A percentile compares a stretch with the other conserved stretches of the same genome.
Conservation (phyloP, 148 eudicot species). For the Rhododendron mucronatum region DNA sequence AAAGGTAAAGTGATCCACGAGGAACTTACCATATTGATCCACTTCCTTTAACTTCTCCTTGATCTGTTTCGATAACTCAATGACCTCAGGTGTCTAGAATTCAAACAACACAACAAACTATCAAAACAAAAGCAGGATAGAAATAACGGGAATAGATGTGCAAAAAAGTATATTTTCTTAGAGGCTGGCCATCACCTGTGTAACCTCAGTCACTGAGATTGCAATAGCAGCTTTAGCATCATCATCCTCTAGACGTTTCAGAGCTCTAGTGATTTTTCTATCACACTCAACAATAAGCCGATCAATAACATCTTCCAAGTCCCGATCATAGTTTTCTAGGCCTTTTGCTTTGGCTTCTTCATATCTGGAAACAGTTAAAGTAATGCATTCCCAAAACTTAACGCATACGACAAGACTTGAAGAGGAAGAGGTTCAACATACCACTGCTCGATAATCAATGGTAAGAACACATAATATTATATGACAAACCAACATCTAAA, state of each 20-base stretch:
- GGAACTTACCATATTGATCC: slow-evolving; percentile 60
- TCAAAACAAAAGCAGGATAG: neutral
- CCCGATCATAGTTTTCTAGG: slow-evolving; percentile 70
- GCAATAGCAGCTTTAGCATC: slow-evolving; percentile 99
- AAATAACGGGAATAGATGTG: neutral
- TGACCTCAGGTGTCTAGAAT: slow-evolving; percentile 64
- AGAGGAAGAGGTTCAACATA: neutral
- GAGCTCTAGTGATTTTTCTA: slow-evolving; percentile 83
- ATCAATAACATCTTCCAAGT: slow-evolving; percentile 91
- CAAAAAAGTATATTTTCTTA: neutral
- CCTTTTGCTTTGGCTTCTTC: slow-evolving; percentile 84
- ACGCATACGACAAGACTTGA: neutral
- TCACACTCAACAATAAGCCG: slow-evolving; percentile 94
- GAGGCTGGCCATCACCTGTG: slow-evolving; percentile 45
- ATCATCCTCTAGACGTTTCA: slow-evolving; percentile 89
- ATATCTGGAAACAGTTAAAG: slow-evolving; percentile 61
- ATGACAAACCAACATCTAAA: neutral
- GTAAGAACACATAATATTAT: neutral
- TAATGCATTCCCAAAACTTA: neutral
- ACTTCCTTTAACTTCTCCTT: slow-evolving; percentile 80
- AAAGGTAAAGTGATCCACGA: neutral
- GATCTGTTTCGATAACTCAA: slow-evolving; percentile 74
- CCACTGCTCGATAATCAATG: neutral
- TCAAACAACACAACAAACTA: neutral
- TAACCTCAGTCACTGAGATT: slow-evolving; percentile 86